These are phyloP conservation scores for Phytophthora tentaculata DNA, from an alignment of 352 stramenopile genomes.

Conservation along the genomic window DNA sequence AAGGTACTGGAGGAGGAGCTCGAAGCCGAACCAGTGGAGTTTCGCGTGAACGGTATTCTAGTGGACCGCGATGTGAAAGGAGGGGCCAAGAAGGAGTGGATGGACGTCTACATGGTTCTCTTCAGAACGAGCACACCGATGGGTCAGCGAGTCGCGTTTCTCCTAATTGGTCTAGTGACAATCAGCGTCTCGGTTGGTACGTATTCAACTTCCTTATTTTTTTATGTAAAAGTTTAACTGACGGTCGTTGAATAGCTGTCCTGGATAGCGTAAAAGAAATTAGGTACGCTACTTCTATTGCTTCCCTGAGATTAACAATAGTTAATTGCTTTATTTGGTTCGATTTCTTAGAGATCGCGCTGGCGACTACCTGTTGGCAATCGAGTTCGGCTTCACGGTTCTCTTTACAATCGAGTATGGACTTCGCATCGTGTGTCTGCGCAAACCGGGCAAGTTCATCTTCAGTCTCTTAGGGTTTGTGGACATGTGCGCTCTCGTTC, in stretches of 20 bases:
- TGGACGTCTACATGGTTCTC: slow-evolving; percentile 73
- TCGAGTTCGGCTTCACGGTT: slow-evolving; percentile 83
- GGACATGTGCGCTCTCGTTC: slow-evolving; percentile 78
- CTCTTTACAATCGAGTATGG: slow-evolving; percentile 85
- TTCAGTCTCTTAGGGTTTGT: slow-evolving; percentile 77
- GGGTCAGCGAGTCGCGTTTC: slow-evolving; percentile 68
- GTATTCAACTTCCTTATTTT: slow-evolving; percentile 21
- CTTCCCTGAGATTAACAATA: too few species aligned
- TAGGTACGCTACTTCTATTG: too few species aligned
- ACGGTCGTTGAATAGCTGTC: slow-evolving; percentile 42
- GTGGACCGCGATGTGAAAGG: slow-evolving; percentile 73
- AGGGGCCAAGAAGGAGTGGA: slow-evolving; percentile 66
- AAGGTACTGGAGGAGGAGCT: slow-evolving; percentile 30
- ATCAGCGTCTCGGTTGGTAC: slow-evolving; percentile 64
- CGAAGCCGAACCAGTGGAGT: slow-evolving; percentile 36
- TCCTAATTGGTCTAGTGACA: slow-evolving; percentile 73
- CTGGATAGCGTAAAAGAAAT: slow-evolving; percentile 76
- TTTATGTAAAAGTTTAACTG: neutral
- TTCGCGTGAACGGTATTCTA: slow-evolving; percentile 73
- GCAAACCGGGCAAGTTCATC: slow-evolving; percentile 64
- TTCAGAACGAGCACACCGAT: slow-evolving; percentile 77
- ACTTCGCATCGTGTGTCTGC: slow-evolving; percentile 69
- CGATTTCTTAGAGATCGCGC: slow-evolving; percentile 49
- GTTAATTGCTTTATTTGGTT: neutral
- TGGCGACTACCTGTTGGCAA: slow-evolving; percentile 64